Conservation (phyloP, 1,139 yeast species). For the Candida smagusa region DNA sequence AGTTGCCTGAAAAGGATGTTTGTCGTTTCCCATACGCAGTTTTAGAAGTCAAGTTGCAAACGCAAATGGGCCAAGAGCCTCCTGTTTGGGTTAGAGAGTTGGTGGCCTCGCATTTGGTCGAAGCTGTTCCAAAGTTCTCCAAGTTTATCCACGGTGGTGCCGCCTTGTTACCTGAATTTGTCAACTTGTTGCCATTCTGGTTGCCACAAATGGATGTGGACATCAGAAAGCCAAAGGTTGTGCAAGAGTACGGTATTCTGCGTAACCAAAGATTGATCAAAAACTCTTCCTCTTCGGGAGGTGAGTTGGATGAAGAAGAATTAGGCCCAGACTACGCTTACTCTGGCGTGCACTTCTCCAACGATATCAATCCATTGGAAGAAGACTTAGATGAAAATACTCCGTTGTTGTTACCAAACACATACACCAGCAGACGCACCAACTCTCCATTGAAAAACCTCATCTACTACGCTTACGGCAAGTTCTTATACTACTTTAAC, state of each 20-base stretch:
- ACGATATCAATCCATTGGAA: constrained; percentile 47
- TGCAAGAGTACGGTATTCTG: constrained; percentile 58
- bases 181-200: constrained; percentile 91
- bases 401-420: constrained; percentile 40
- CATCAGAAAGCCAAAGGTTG: constrained; percentile 81
- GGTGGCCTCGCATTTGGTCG: constrained; percentile 88
- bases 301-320: constrained; percentile 48
- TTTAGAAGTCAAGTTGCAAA: constrained; percentile 91
- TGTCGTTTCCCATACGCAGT: constrained; percentile 97
- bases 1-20: constrained; percentile 77
- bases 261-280: constrained; percentile 28
- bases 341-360: constrained; percentile 46
- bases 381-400: constrained; percentile 45
- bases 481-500: constrained; percentile 47
- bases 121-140: constrained; percentile 96
- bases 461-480: constrained; percentile 32
- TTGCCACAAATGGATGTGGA: constrained; percentile 97
- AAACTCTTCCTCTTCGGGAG: constrained; percentile 45
- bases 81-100: constrained; percentile 96
- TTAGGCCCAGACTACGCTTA: constrained; percentile 29
- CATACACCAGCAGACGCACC: constrained; percentile 25
- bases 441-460: constrained; percentile 32
- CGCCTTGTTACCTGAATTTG: constrained; percentile 75
- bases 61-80: constrained; percentile 98
- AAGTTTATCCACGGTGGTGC: constrained; percentile 97